These are phyloP conservation scores for Stenogyne calaminthoides DNA, from an alignment of 305 asterid species.

Conservation along the genomic window DNA sequence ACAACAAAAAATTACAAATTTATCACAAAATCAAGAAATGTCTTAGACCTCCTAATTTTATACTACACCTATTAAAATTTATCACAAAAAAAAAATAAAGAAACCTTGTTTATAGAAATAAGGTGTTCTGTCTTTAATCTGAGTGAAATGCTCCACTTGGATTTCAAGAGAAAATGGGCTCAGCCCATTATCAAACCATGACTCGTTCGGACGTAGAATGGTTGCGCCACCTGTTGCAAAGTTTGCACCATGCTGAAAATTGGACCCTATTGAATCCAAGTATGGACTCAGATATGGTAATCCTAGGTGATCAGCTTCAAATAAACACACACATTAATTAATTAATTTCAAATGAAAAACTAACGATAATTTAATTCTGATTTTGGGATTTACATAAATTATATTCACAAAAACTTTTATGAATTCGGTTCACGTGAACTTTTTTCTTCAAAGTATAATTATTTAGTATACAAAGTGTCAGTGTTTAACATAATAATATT, in stretches of 20 bases:
- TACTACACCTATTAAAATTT: too few relatives aligned
- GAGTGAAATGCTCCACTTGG: conserved; percentile 65
- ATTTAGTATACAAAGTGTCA: too few relatives aligned
- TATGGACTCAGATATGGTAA: conserved; percentile 66
- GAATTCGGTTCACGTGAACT: too few relatives aligned
- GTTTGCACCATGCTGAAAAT: conserved; percentile 41
- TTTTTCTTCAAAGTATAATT: too few relatives aligned
- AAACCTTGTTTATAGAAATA: conserved; percentile 32
- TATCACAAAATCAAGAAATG: too few relatives aligned
- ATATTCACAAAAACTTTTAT: too few relatives aligned
- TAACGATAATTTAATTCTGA: background rate
- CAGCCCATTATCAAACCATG: conserved; percentile 55
- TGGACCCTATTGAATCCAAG: conserved; percentile 67
- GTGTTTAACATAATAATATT: too few relatives aligned
- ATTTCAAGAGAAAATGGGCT: conserved; percentile 79
- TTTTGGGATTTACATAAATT: too few relatives aligned
- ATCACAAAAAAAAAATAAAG: too few relatives aligned
- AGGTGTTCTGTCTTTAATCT: conserved; percentile 49
- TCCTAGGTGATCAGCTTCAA: conserved; percentile 57
- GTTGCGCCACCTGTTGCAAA: conserved; percentile 87
- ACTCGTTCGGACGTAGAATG: conserved; percentile 42
- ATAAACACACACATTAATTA: background rate
- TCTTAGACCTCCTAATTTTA: background rate
- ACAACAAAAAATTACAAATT: too few relatives aligned
- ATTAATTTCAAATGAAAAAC: background rate